Evolutionary conservation across 192 early-diverging fungal genomes (phyloP), one percentile per base, ranked within the genome.

Genomic region (Gonapodya sp.): DNA sequence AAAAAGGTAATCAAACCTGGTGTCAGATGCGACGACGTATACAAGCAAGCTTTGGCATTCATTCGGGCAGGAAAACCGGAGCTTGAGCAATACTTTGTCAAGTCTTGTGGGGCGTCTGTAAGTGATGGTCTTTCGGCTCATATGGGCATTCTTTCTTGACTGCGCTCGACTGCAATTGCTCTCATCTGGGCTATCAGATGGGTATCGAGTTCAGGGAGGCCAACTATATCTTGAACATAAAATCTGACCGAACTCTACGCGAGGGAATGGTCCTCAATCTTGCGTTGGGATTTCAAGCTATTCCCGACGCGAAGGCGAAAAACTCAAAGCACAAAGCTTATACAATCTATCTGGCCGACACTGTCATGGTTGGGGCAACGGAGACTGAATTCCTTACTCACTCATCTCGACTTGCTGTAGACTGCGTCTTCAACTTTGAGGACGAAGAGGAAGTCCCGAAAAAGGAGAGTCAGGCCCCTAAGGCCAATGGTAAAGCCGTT

Each of bases 171-270:
- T 18, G 36, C 73, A 35, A 34, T 35, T 77, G 32, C 37, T 80
- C 2, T 31, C 84, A 84, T 83, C 16, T 81, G 46, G 74, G 35
- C 18, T 83, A 33, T 16, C 82, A 90, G 85, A 98, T 94, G 79
- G 98, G 98, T 14, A 94, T 98, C 74, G 97, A 99, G 86, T 95
- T 98, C 81, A 87, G 93, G 37, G 98, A 99, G 81, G 89, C 93
- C 14, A 88, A 85, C 31, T 97, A 94, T 86, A 84, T 91, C 16
- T 88, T 99, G 73, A 89, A 87, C 35, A 80, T 89, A n/a, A 95
- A 94, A 79, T 94, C 92, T 83, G 78, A 82, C 34, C 86, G 88
- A 78, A 85, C 87, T 36, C 85, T 99, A 74, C 86, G 92, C 81
- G 85, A 89, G 0, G 94, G 93, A 46, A 97, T 97, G 95, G 90